Base-by-base conservation (phyloP, 148 eudicot species). In the Polygonum maritimum region DNA sequence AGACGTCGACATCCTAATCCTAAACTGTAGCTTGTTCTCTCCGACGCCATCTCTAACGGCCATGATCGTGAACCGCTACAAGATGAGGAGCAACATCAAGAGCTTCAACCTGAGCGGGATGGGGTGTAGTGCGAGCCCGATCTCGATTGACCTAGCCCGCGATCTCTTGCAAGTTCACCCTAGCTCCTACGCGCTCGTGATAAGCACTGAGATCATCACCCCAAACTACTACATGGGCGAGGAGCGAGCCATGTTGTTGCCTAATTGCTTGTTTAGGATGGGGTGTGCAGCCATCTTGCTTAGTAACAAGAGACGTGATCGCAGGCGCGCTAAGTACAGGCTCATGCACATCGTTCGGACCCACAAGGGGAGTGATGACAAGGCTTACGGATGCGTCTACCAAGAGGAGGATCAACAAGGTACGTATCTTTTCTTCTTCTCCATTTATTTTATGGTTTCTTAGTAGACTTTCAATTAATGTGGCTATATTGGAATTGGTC, bases 251-350 rank as follows among this genome's bases (percentile, higher is more conserved):
- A 82, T 82, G 85, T 77, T 82, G 38, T 52, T 82, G 11, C 80
- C 85, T 0, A 79, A 82, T 18, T 82, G 85, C 58, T 33, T 82
- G 54, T 82, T 79, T 52, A 48, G 84, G 36, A 81, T 81, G 84
- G 84, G 84, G 3, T 77, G 84, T 1, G 81, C 84, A 16, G 82
- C 82, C 2, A 54, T 82, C 21, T 60, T 82, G 15, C 22, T 82
- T 8, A 76, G 79, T 1, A 82, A 82, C 76, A 60, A 58, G 9
- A 26, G 70, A 22, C 71, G 77, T 7, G 76, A 76, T 48, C 60
- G 80, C 16, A 19, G 35, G 11, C 74, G 76, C 26, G 82, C 82
- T 21, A 82, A 83, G 81, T 83, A 83, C 69, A 58, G 54, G 40
- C 62, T 83, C 7, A 65, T 77, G n/a, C 83, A 72, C 15, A 71